These are phyloP conservation scores for Cryptococcus sp. DNA, from an alignment of 1,284 basidiomycete genomes.

Conservation along the genomic window DNA sequence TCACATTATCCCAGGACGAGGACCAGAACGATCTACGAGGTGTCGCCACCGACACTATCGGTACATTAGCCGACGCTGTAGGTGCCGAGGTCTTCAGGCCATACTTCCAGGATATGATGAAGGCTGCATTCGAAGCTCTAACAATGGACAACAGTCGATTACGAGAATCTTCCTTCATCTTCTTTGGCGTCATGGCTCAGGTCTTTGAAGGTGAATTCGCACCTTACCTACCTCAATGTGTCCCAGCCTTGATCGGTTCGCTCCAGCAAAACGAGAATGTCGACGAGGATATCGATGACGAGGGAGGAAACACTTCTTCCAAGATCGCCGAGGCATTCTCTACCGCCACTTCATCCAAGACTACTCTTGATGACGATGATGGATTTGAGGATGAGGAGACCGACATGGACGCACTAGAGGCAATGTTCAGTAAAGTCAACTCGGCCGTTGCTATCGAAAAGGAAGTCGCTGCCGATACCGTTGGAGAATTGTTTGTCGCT, in stretches of 20 bases:
- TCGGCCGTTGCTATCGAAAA: slow-evolving; percentile 98
- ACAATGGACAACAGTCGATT: slow-evolving; percentile 79
- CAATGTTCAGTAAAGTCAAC: slow-evolving; percentile 64
- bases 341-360: slow-evolving; percentile 57
- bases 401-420: slow-evolving; percentile 73
- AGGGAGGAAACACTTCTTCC: slow-evolving; percentile 19
- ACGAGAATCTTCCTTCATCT: slow-evolving; percentile 95
- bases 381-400: slow-evolving; percentile 71
- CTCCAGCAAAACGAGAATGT: slow-evolving; percentile 65
- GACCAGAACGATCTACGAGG: slow-evolving; percentile 87
- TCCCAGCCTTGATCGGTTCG: slow-evolving; percentile 79
- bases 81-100: slow-evolving; percentile 92
- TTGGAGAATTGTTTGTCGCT: slow-evolving; percentile 83
- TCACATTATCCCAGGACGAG: slow-evolving; percentile 69
- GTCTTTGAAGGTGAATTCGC: slow-evolving; percentile 95
- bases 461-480: slow-evolving; percentile 96
- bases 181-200: slow-evolving; percentile 96
- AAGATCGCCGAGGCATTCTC: slow-evolving; percentile 54
- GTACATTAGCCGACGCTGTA: slow-evolving; percentile 96
- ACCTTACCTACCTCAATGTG: slow-evolving; percentile 76
- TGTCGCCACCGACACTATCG: slow-evolving; percentile 96
- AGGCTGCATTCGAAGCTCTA: slow-evolving; percentile 85
- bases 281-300: slow-evolving; percentile 65
- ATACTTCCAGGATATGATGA: slow-evolving; percentile 95
- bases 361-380: slow-evolving; percentile 56